These are phyloP conservation scores for Nannochloris sp. DNA, from an alignment of 139 green algal genomes.

Conservation along the genomic window DNA sequence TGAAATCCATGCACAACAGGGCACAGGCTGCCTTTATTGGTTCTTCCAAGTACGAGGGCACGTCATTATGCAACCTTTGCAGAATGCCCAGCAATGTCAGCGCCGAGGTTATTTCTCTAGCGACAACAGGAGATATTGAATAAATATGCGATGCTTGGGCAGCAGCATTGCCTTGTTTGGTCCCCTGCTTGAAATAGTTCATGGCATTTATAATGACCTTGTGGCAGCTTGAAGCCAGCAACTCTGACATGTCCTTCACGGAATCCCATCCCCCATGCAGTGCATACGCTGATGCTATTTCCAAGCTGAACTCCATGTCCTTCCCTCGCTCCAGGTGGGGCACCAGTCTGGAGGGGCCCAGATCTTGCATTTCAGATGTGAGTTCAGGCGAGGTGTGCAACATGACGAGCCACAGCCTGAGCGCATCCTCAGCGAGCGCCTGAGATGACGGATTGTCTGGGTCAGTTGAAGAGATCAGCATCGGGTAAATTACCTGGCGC, in stretches of 20 bases:
- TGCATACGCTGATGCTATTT: conserved; percentile 51
- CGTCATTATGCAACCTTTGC: neutral
- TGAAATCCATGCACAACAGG: conserved; percentile 10
- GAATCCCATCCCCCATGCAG: conserved; percentile 33
- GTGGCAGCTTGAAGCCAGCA: conserved; percentile 8
- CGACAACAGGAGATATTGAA: conserved; percentile 4
- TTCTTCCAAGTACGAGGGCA: conserved; percentile 9
- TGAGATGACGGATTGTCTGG: conserved; percentile 34
- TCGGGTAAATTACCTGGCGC: conserved; percentile 47
- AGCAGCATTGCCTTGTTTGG: neutral
- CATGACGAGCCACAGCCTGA: conserved; percentile 24
- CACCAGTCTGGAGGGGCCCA: conserved; percentile 38
- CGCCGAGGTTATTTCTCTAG: conserved; percentile 7
- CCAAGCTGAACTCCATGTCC: conserved; percentile 41
- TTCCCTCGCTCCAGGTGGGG: conserved; percentile 38
- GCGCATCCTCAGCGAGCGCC: conserved; percentile 51
- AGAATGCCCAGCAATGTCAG: conserved; percentile 5
- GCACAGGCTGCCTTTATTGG: conserved; percentile 12
- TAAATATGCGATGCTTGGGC: conserved; percentile 6
- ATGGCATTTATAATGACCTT: neutral
- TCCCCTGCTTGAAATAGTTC: neutral
- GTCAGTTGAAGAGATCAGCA: conserved; percentile 48
- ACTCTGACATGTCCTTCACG: conserved; percentile 2
- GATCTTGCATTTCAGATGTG: conserved; percentile 27
- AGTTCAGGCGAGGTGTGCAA: conserved; percentile 20